Base-by-base conservation (phyloP, 1,139 yeast genomes). In the Diutina neorugosa region DNA sequence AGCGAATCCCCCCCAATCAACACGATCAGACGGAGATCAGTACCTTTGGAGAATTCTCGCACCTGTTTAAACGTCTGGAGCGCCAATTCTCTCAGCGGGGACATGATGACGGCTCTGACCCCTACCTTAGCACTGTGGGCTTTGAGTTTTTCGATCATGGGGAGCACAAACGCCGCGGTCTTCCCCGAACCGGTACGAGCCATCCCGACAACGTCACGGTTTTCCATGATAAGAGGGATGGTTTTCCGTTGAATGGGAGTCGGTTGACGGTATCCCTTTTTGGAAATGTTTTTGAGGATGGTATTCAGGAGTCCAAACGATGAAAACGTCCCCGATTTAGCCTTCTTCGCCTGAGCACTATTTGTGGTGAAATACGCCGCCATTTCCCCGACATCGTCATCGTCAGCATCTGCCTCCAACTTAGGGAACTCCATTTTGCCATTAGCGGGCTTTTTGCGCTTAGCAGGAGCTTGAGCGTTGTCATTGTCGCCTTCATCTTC, bases 181-280 rank as follows among this genome's bases (percentile, higher is more conserved):
- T 94, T 94, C 74, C 99, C 99, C 37, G 96, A 87, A 62, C 99
- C 99, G 0, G 99, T 94, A 63, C 98, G 80, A 20, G 99, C 99
- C 96, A 94, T 94, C 63, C 98, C 99, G 20, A 94, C 98, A 41
- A 94, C 96, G 69, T 94, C 98, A 63, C 96, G 77, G 56, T 82
- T 85, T 55, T 87, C 91, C 72, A 93, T 73, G 54, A 93, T 84
- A 55, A 90, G 74, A 0, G 98, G 98, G 55, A 94, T 88, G 2
- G 98, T 84, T 65, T 91, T 91, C 58, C 98, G 77, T 69, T 94
- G 99, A 65, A 94, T 94, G 1, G 99, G 98, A 0, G 99, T 94
- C 9, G 99, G 98, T 60, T 87, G 95, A 61, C 82, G 85, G 70
- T 82, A 94, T 0, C 99, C 99, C 64, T 89, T 91, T 58, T 82